phyloP scores from a whole-genome alignment of 345 rosid species.

The Populus euphratica region DNA sequence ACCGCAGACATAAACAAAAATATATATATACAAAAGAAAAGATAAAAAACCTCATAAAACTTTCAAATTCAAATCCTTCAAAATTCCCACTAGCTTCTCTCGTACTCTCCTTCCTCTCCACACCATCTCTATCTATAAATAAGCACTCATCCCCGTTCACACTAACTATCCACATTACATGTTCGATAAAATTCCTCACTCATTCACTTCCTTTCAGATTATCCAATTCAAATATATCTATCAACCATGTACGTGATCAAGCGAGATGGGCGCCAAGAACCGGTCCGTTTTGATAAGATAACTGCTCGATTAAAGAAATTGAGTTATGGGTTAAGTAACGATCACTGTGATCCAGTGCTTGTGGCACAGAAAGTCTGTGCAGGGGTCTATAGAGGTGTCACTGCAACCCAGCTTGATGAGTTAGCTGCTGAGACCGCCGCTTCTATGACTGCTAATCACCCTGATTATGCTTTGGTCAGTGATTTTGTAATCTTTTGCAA shows the following conservation, averaged over 20 bases:
- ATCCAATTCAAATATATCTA: neutral
- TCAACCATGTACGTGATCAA: conserved; percentile 71
- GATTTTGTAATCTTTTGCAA: neutral
- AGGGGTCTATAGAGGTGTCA: conserved; percentile 89
- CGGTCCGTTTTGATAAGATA: conserved; percentile 82
- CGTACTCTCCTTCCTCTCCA: conserved; percentile 40
- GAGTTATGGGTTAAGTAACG: conserved; percentile 70
- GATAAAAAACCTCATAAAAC: neutral
- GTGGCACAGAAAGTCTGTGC: conserved; percentile 90
- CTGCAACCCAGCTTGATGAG: conserved; percentile 84
- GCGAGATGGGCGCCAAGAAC: conserved; percentile 75
- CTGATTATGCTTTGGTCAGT: conserved; percentile 87
- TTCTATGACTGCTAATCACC: conserved; percentile 81
- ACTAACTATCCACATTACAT: neutral
- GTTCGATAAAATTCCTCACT: conserved; percentile 11
- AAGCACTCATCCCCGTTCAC: too few relatives aligned
- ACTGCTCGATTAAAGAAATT: conserved; percentile 82
- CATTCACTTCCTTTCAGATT: neutral
- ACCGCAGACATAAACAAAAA: neutral
- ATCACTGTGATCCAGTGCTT: conserved; percentile 87
- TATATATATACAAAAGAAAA: neutral
- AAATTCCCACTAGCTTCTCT: conserved; percentile 2
- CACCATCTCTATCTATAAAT: conserved; percentile 3
- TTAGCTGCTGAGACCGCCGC: conserved; percentile 95
- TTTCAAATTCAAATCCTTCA: conserved; percentile 8